Percentiles rank a stretch among this genome's conserved stretches.
phyloP scores from a whole-genome alignment of 1,284 basidiomycete species.

The Microbotryum violaceum region DNA sequence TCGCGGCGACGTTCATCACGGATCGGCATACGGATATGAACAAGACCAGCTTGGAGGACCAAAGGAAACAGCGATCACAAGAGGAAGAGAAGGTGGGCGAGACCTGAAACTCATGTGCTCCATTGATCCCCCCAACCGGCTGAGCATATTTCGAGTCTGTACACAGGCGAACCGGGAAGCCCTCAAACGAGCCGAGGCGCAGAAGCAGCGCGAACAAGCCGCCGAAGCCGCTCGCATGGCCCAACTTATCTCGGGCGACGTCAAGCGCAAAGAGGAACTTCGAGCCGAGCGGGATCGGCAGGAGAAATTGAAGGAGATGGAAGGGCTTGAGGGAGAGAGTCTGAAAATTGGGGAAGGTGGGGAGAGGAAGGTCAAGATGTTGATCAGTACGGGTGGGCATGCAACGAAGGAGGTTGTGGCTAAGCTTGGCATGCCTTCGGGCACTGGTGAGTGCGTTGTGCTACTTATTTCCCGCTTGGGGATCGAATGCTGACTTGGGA shows the following conservation, averaged over 20 bases:
- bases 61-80: slow-evolving; percentile 23
- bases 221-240: slow-evolving; percentile 25
- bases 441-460: slow-evolving; percentile 7
- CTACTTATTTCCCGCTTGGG: too few species aligned
- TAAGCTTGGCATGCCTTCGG: slow-evolving; percentile 10
- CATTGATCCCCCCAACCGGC: not conserved
- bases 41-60: slow-evolving; percentile 28
- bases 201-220: slow-evolving; percentile 17
- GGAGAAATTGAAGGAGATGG: slow-evolving; percentile 8
- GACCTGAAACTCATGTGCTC: too few species aligned
- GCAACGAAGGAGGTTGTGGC: slow-evolving; percentile 7
- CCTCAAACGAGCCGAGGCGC: slow-evolving; percentile 5
- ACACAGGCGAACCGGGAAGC: slow-evolving; percentile 15
- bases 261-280: slow-evolving; percentile 24
- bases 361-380: slow-evolving; percentile 3
- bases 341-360: not conserved
- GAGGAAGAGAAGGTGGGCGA: slow-evolving; percentile 31
- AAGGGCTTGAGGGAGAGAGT: slow-evolving; percentile 8
- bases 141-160: not conserved
- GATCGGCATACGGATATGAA: slow-evolving; percentile 29
- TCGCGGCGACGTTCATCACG: slow-evolving; percentile 31
- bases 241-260: slow-evolving; percentile 30
- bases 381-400: not conserved
- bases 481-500: too few species aligned
- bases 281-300: slow-evolving; percentile 17